Evolutionary conservation across 352 stramenopile species (phyloP).

Genomic region (Phytophthora pistaciae): DNA sequence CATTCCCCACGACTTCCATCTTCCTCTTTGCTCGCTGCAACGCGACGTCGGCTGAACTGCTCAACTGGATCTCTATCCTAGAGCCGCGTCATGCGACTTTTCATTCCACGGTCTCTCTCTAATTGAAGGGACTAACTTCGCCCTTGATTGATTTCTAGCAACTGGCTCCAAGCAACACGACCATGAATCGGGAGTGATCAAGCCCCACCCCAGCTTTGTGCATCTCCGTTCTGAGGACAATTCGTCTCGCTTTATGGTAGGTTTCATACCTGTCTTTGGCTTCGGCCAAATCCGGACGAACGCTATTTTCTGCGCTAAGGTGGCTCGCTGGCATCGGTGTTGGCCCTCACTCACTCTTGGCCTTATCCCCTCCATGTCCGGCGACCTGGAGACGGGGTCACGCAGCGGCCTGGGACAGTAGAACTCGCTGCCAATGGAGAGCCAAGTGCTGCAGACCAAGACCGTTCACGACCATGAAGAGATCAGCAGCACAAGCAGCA

Average conservation of each 20-base stretch:
- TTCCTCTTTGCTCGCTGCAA: not conserved
- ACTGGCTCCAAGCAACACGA: not conserved
- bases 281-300: constrained; percentile 28
- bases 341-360: constrained; percentile 1
- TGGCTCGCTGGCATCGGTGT: not conserved
- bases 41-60: not conserved
- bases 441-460: not conserved
- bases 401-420: not conserved
- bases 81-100: constrained; percentile 31
- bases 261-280: constrained; percentile 21
- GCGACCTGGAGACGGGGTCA: constrained; percentile 2
- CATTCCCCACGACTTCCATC: constrained; percentile 44
- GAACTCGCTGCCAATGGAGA: constrained; percentile 28
- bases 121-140: no score
- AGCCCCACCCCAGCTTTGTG: not conserved
- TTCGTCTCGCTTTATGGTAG: not conserved
- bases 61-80: constrained; percentile 10
- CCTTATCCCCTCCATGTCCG: constrained; percentile 27
- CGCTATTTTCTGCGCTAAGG: constrained; percentile 35
- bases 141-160: not conserved
- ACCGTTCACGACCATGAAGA: constrained; percentile 21
- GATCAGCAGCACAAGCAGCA: constrained; percentile 29
- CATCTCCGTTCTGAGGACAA: constrained; percentile 3
- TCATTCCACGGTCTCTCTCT: constrained; percentile 6
- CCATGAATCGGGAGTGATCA: not conserved